Base-by-base conservation (phyloP, 1,284 basidiomycete species). In the Tilletiopsis washingtonensis region DNA sequence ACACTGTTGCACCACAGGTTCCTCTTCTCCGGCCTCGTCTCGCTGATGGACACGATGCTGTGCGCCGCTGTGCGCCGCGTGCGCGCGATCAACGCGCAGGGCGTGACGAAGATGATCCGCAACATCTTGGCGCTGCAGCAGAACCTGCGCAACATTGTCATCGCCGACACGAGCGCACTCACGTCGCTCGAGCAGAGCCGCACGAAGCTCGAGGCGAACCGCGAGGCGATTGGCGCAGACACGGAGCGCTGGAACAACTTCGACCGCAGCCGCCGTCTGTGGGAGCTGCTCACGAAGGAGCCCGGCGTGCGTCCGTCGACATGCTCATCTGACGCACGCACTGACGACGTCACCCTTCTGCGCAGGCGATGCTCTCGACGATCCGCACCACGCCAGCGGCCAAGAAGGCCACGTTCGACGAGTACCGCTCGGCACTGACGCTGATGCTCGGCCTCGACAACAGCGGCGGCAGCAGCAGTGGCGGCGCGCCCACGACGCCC, bases 101-200 rank as follows among this genome's bases (percentile, higher is more conserved):
- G 93, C 0, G 82, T 91, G 56, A 82, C 83, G 66, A 96, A 96
- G 76, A 86, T 97, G 71, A 76, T 84, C 62, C 82, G 91, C 39
- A 94, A 96, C 74, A 85, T 96, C 40, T 78, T 91, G 21, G 87
- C 91, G 12, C 78, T 98, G 21, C 91, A 94, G 71, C 93, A 98
- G 72, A 86, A 88, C 62, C 80, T 96, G 61, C 88, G 89, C 68
- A 71, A 71, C 51, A 62, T 72, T 32, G 56, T 59, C 11, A 42
- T 52, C 19, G 36, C n/a, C 15, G 40, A 52, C 29, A 39, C 34
- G 38, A 9, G 9, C 38, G n/a, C 7, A n/a, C 23, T 27, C n/a
- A 47, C 36, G 49, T 51, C 21, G 29, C 53, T 23, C 59, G 59
- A 24, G 1, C 39, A 29, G 40, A 23, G 27, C 5, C 17, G 36